phyloP scores from a whole-genome alignment of 257 asterid species.

The Jacaranda mimosifolia region DNA sequence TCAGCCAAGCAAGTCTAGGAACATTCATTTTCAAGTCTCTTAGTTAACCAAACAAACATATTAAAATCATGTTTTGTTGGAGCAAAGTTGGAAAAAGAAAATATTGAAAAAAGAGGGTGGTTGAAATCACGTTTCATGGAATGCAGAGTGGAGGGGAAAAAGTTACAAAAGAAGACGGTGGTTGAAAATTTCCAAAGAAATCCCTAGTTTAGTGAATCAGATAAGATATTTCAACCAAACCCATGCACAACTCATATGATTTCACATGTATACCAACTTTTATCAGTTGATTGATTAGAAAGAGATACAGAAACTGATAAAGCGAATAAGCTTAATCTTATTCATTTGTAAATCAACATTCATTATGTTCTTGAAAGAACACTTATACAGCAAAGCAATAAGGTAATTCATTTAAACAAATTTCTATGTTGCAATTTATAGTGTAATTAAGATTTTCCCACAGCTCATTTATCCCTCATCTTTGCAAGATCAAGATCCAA shows the following conservation, averaged over 20 bases:
- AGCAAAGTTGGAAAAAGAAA: no score
- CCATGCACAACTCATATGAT: background rate
- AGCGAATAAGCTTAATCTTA: background rate
- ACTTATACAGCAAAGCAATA: background rate
- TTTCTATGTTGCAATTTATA: no score
- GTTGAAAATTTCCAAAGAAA: background rate
- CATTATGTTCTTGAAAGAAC: background rate
- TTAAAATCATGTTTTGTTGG: background rate
- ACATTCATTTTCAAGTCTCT: background rate
- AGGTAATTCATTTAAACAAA: background rate
- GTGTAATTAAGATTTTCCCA: background rate
- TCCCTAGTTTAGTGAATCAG: background rate
- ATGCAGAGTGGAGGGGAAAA: background rate
- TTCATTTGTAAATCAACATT: constrained; percentile 3
- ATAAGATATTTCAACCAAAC: background rate
- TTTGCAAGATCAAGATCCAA: constrained; percentile 26
- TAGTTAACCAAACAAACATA: background rate
- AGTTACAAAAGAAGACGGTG: background rate
- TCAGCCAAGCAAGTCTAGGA: background rate
- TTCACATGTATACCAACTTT: background rate
- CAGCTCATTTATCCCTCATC: background rate
- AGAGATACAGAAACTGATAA: background rate
- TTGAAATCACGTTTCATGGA: background rate
- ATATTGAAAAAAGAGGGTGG: no score
- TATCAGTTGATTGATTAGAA: background rate